phyloP scores from a whole-genome alignment of 306 rosid genomes.

The Pyrus betulifolia region DNA sequence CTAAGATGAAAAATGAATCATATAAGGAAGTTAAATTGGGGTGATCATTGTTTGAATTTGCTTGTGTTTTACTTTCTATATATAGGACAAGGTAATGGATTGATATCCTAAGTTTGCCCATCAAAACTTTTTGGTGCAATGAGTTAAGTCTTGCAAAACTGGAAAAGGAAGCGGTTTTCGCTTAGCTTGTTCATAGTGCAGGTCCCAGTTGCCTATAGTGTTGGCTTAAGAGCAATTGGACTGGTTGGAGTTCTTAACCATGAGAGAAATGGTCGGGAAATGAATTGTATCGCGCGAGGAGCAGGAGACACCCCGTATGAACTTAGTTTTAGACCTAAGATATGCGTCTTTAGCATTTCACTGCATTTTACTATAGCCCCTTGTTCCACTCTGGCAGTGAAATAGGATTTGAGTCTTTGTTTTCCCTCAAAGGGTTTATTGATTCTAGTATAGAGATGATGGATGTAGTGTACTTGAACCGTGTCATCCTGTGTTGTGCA shows the following conservation, averaged over 20 bases:
- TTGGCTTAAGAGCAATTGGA: too few species aligned
- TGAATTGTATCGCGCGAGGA: too few species aligned
- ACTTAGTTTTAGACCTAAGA: too few species aligned
- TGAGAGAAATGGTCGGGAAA: too few species aligned
- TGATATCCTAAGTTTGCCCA: neutral
- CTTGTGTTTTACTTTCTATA: neutral
- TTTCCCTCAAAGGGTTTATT: too few species aligned
- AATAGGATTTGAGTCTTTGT: neutral
- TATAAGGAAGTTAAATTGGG: neutral
- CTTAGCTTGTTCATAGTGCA: too few species aligned
- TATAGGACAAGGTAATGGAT: neutral
- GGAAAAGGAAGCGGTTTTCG: too few species aligned
- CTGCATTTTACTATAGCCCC: neutral
- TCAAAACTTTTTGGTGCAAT: neutral
- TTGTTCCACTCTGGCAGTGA: neutral
- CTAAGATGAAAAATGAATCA: neutral
- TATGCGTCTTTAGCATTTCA: too few species aligned
- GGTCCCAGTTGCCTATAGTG: too few species aligned
- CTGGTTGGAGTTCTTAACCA: too few species aligned
- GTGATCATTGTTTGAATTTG: neutral
- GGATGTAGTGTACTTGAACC: neutral
- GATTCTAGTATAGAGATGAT: neutral
- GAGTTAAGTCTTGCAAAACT: neutral
- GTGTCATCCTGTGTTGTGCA: neutral
- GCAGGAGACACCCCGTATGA: too few species aligned